These are phyloP conservation scores for Anthracocystis panici-leucophaei DNA, from an alignment of 1,284 basidiomycete species.

Conservation along the genomic window DNA sequence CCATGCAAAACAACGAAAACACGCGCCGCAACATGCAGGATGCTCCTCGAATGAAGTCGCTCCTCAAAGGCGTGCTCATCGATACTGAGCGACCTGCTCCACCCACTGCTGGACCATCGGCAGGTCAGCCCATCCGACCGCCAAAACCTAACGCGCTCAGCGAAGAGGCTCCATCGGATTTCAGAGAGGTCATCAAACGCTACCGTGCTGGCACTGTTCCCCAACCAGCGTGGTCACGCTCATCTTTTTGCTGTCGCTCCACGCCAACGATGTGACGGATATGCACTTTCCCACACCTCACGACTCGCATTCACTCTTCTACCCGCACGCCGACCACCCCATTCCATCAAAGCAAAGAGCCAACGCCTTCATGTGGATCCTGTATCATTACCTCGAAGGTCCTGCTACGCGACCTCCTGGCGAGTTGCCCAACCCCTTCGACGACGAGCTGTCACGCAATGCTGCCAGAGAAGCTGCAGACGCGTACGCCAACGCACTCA, in stretches of 20 bases:
- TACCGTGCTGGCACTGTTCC: conserved; percentile 48
- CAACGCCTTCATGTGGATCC: conserved; percentile 64
- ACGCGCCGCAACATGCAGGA: conserved; percentile 82
- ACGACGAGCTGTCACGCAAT: conserved; percentile 50
- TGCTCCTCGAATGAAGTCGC: conserved; percentile 82
- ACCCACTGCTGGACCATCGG: conserved; percentile 56
- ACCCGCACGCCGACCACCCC: conserved; percentile 59
- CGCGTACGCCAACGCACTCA: conserved; percentile 43
- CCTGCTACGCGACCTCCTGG: conserved; percentile 57
- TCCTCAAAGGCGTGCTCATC: conserved; percentile 80
- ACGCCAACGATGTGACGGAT: conserved; percentile 56
- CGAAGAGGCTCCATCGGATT: conserved; percentile 61
- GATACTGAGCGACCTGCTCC: conserved; percentile 75
- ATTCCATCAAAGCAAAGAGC: conserved; percentile 60
- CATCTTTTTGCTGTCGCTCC: conserved; percentile 62
- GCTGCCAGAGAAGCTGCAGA: conserved; percentile 38
- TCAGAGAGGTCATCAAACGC: conserved; percentile 60
- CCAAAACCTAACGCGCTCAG: conserved; percentile 51
- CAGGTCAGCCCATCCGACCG: conserved; percentile 40
- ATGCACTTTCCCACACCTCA: conserved; percentile 61
- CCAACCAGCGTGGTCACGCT: conserved; percentile 65
- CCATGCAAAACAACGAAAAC: conserved; percentile 76
- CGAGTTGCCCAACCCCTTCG: conserved; percentile 61
- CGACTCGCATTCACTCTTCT: conserved; percentile 66
- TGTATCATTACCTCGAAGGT: conserved; percentile 67